Conservation (phyloP, 108 stramenopile genomes). For the Seminavis robusta region DNA sequence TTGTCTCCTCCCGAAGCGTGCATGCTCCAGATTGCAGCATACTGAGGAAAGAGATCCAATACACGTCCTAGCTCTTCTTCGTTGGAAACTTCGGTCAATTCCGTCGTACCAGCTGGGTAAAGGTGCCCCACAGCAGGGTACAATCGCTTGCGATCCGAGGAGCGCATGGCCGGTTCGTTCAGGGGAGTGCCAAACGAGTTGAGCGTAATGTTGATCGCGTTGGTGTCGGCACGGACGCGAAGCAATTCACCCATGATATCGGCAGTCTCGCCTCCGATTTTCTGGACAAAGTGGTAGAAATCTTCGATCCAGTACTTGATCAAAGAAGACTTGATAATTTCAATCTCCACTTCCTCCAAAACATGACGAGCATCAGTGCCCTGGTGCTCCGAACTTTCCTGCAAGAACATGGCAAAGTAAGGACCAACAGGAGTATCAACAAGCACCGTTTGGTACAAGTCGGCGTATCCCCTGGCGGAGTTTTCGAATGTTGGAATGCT, state of each 20-base stretch:
- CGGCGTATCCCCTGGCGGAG: conserved; percentile 90
- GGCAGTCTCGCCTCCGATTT: conserved; percentile 93
- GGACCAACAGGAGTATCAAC: conserved; percentile 98
- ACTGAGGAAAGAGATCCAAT: conserved; percentile 88
- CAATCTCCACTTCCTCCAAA: conserved; percentile 97
- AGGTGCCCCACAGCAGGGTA: conserved; percentile 97
- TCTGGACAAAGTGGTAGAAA: conserved; percentile 80
- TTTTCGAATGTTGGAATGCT: conserved; percentile 96
- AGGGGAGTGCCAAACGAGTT: conserved; percentile 96
- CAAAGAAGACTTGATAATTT: conserved; percentile 97
- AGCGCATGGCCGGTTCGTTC: conserved; percentile 93
- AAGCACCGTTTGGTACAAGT: conserved; percentile 97
- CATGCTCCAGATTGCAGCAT: conserved; percentile 90
- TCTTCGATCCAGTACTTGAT: conserved; percentile 99
- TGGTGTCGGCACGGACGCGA: conserved; percentile 95
- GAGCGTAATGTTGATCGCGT: conserved; percentile 97
- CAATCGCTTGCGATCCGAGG: conserved; percentile 90
- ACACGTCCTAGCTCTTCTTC: conserved; percentile 90
- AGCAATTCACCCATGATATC: conserved; percentile 94
- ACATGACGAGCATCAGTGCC: conserved; percentile 80
- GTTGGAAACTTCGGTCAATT: conserved; percentile 86
- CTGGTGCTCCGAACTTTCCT: conserved; percentile 56
- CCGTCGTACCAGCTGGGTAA: conserved; percentile 95
- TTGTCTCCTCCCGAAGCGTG: conserved; percentile 85
- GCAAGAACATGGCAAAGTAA: conserved; percentile 92